phyloP scores from a whole-genome alignment of 1,139 yeast genomes.

The Protomyces gravidus region DNA sequence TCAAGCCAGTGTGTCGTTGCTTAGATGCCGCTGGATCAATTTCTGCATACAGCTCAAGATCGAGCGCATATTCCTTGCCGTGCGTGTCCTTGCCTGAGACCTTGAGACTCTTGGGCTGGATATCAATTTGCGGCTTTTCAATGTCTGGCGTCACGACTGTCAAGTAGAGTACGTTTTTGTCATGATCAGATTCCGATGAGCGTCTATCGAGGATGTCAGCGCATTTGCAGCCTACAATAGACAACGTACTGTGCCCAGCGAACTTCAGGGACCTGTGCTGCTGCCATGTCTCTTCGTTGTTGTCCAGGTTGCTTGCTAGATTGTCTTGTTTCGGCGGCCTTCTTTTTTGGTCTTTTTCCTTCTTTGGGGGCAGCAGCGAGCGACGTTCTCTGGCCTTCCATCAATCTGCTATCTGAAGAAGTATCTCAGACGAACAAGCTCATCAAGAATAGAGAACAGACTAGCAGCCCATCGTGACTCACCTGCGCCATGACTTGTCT shows the following conservation, averaged over 20 bases:
- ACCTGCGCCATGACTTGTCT: too few relatives aligned
- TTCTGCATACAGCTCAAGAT: slow-evolving; percentile 41
- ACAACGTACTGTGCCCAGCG: slow-evolving; percentile 20
- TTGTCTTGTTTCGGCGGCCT: too few relatives aligned
- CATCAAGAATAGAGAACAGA: too few relatives aligned
- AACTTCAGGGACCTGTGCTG: slow-evolving; percentile 27
- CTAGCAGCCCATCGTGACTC: too few relatives aligned
- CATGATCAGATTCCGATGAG: slow-evolving; percentile 63
- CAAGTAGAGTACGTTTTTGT: slow-evolving; percentile 69
- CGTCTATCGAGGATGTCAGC: slow-evolving; percentile 53
- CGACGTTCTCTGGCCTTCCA: too few relatives aligned
- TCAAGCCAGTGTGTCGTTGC: slow-evolving; percentile 65
- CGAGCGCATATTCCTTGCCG: slow-evolving; percentile 39
- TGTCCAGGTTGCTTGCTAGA: too few relatives aligned
- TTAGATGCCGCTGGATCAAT: slow-evolving; percentile 53
- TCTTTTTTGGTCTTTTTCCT: too few relatives aligned
- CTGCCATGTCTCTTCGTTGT: too few relatives aligned
- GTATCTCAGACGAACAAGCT: too few relatives aligned
- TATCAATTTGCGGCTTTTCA: slow-evolving; percentile 56
- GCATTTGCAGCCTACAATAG: neutral
- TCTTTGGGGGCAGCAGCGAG: too few relatives aligned
- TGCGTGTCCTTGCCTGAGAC: slow-evolving; percentile 55
- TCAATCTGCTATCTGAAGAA: too few relatives aligned
- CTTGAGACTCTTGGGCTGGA: slow-evolving; percentile 56
- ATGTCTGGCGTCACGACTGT: slow-evolving; percentile 75